These are phyloP conservation scores for Penicillium longicatenatum DNA, from an alignment of 495 filamentous ascomycete genomes.

Conservation along the genomic window DNA sequence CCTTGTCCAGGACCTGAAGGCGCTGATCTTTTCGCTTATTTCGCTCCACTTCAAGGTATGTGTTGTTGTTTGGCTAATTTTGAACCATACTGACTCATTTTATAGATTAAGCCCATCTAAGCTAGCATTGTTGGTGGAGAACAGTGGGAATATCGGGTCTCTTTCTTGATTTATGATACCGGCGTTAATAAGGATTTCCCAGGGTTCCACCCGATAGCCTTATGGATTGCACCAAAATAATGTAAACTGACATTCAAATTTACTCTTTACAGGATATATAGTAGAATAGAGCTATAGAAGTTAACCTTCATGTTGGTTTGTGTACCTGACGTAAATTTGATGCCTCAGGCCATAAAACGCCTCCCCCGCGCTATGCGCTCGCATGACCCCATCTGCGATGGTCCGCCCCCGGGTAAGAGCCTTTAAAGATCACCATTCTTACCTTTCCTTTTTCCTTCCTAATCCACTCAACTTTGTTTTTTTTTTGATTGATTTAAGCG, in stretches of 20 bases:
- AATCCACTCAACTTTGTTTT: slow-evolving; percentile 12
- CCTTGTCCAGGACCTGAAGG: slow-evolving; percentile 96
- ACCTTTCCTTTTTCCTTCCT: slow-evolving; percentile 8
- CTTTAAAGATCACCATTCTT: slow-evolving; percentile 21
- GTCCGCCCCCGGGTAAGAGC: slow-evolving; percentile 21
- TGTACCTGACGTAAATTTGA: slow-evolving; percentile 18
- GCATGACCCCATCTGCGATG: slow-evolving; percentile 39
- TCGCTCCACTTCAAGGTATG: slow-evolving; percentile 93
- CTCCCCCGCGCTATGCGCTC: slow-evolving; percentile 47
- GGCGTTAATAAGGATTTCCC: slow-evolving; percentile 21
- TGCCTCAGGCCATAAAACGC: slow-evolving; percentile 26
- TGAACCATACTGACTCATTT: neutral
- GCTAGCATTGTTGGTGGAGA: slow-evolving; percentile 11
- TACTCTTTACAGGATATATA: neutral
- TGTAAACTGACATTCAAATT: neutral
- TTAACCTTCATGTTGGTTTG: too few species aligned
- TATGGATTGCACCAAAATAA: neutral
- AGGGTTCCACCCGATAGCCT: slow-evolving; percentile 10
- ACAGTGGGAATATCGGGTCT: slow-evolving; percentile 8
- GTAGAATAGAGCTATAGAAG: too few species aligned
- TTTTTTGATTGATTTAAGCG: slow-evolving; percentile 15
- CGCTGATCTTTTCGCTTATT: slow-evolving; percentile 94
- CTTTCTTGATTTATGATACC: slow-evolving; percentile 25
- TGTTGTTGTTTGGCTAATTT: neutral
- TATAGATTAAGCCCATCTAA: slow-evolving; percentile 68